Evolutionary conservation across 805 yeast genomes (phyloP), one percentile per base, ranked within the genome.

Genomic region (Gaillardinia entomophila): DNA sequence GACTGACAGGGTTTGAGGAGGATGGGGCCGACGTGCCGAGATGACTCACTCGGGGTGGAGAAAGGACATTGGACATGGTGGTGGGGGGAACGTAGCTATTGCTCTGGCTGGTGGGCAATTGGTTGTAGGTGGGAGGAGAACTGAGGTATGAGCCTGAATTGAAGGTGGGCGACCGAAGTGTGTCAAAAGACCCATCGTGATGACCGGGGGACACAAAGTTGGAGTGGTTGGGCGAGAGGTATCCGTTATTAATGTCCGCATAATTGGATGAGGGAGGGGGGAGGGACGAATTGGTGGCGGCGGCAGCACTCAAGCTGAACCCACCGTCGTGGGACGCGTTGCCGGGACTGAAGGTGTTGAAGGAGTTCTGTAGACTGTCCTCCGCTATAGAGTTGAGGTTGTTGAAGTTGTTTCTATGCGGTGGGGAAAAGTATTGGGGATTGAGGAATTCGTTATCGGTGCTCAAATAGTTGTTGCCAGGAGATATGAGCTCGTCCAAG

Each of bases 401-500:
- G 41, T 49, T 46, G 34, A 43, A 60, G 32, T 49, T 45, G 34
- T 40, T 38, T 23, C 53, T 48, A 10, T 51, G 47, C 8, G 59
- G 54, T 3, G 72, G 72, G 4, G 68, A 62, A 32, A 66, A 66
- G 41, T 64, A 66, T 36, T 62, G 67, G 4, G 68, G 53, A 24
- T 59, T 57, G 17, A 57, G 37, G 28, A 61, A 61, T 31, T 45
- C 41, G 33, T 40, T 40, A 35, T 36, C 38, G 24, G 36, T 33
- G 24, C 29, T 33, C 31, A 29, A 27, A 11, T 34, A 26, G 33
- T 19, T 31, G 15, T 34, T 30, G 28, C 44, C 47, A 1, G 71
- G 71, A 3, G 66, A 60, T 26, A 64, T 54, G 24, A 64, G 39
- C 38, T 57, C 67, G 37, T 65, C 68, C 28, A 65, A 43, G 40